Conservation (phyloP, 78 protist genomes). For the slime mould (Dictyostelium discoideum) region DNA sequence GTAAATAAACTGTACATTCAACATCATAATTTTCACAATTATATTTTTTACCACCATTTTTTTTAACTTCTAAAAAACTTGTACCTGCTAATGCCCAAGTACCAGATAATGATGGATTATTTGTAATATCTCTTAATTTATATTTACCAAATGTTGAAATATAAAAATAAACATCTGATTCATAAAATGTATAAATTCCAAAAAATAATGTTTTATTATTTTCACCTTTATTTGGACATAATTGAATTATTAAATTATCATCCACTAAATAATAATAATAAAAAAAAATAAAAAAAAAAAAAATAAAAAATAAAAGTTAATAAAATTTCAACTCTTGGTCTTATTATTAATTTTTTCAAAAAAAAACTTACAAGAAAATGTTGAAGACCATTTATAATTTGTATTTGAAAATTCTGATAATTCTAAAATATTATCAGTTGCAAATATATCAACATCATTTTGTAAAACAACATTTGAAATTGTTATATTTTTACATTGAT, state of each 20-base stretch:
- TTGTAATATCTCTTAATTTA: not conserved
- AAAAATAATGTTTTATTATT: constrained; percentile 9
- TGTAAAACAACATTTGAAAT: not conserved
- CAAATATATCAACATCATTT: constrained; percentile 48
- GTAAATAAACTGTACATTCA: constrained; percentile 9
- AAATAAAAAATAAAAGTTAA: too few species aligned
- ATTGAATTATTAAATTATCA: not conserved
- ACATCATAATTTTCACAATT: constrained; percentile 25
- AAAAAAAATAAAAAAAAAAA: not conserved
- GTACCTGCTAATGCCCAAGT: constrained; percentile 34
- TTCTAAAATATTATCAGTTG: not conserved
- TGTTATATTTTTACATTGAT: constrained; percentile 31
- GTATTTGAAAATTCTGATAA: not conserved
- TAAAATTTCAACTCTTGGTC: too few species aligned
- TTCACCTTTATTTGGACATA: constrained; percentile 33
- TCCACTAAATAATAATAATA: constrained; percentile 1
- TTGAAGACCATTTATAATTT: not conserved
- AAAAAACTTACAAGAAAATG: constrained; percentile 28
- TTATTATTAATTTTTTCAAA: too few species aligned
- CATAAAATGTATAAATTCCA: not conserved
- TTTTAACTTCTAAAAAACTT: not conserved
- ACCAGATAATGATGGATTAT: constrained; percentile 10
- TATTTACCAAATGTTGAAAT: not conserved
- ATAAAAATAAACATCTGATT: not conserved
- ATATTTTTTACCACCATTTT: not conserved